phyloP scores from a whole-genome alignment of 768 basidiomycete genomes.

The Russula ochroleuca region DNA sequence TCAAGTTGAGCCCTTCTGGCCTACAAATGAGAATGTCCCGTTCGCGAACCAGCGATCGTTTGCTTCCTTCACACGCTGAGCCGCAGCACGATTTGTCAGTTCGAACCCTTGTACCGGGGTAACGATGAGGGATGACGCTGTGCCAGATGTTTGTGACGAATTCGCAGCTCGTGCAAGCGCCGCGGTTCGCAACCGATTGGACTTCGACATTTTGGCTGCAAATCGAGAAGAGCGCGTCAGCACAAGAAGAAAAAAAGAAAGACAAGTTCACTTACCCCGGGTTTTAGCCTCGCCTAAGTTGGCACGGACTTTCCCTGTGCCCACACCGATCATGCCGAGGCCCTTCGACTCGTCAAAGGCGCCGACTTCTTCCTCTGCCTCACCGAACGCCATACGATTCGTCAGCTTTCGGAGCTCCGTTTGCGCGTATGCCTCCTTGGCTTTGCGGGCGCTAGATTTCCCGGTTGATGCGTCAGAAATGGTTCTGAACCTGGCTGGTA shows the following conservation, averaged over 20 bases:
- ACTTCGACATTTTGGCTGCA: conserved; percentile 91
- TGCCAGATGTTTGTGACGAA: conserved; percentile 60
- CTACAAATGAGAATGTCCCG: conserved; percentile 77
- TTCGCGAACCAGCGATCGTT: conserved; percentile 96
- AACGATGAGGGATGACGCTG: conserved; percentile 86
- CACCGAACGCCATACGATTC: conserved; percentile 94
- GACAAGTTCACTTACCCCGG: conserved; percentile 55
- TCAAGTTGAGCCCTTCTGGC: conserved; percentile 43
- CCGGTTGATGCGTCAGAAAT: conserved; percentile 1
- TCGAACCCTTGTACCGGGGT: conserved; percentile 98
- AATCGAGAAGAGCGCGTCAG: conserved; percentile 14
- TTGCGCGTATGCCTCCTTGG: conserved; percentile 97
- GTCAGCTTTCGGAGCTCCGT: conserved; percentile 96
- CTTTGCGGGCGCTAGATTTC: conserved; percentile 75
- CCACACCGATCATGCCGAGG: conserved; percentile 90
- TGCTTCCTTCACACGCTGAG: conserved; percentile 88
- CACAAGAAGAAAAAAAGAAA: neutral
- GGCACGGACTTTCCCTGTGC: conserved; percentile 86
- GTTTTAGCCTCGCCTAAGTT: conserved; percentile 85
- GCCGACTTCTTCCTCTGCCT: conserved; percentile 93
- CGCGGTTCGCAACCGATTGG: conserved; percentile 86
- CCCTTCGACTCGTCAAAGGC: conserved; percentile 98
- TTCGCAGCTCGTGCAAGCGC: conserved; percentile 76
- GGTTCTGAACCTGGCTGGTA: neutral
- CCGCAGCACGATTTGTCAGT: conserved; percentile 85